phyloP scores from a whole-genome alignment of 2,329 filamentous ascomycete genomes.

The Macrophomina tecta region DNA sequence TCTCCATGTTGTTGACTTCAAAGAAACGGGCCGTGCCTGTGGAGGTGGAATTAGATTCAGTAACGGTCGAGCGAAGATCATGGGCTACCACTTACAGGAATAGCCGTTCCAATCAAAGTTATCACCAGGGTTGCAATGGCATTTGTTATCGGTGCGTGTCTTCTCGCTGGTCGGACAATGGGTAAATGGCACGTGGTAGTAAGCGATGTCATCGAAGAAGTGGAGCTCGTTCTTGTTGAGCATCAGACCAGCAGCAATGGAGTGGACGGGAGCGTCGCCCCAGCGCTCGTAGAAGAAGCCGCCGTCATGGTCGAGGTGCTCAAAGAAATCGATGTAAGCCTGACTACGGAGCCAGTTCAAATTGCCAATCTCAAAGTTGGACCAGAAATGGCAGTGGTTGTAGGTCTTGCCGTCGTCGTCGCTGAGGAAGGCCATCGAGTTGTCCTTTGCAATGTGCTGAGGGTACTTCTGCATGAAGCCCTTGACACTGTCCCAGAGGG shows the following conservation, averaged over 20 bases:
- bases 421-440: conserved; percentile 89
- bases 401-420: conserved; percentile 91
- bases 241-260: conserved; percentile 88
- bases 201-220: conserved; percentile 99
- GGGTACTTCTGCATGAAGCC: conserved; percentile 91
- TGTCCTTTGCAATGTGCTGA: conserved; percentile 82
- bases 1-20: conserved; percentile 78
- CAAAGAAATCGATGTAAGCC: conserved; percentile 89
- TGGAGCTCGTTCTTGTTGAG: conserved; percentile 93
- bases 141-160: conserved; percentile 81
- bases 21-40: conserved; percentile 85
- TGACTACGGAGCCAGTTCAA: conserved; percentile 91
- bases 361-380: conserved; percentile 97
- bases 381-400: conserved; percentile 99
- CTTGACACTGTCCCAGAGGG: conserved; percentile 93
- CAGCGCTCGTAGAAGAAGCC: conserved; percentile 99
- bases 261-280: conserved; percentile 97
- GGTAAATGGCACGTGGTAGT: conserved; percentile 97
- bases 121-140: conserved; percentile 91
- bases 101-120: conserved; percentile 99
- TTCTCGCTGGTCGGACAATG: conserved; percentile 95
- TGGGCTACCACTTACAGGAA: conserved; percentile 71
- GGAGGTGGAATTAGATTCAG: background rate
- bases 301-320: conserved; percentile 83
- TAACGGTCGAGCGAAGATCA: background rate